Evolutionary conservation across 2,329 filamentous ascomycete species (phyloP), one percentile per base, ranked within the genome.

Genomic region (Fusarium globosum): DNA sequence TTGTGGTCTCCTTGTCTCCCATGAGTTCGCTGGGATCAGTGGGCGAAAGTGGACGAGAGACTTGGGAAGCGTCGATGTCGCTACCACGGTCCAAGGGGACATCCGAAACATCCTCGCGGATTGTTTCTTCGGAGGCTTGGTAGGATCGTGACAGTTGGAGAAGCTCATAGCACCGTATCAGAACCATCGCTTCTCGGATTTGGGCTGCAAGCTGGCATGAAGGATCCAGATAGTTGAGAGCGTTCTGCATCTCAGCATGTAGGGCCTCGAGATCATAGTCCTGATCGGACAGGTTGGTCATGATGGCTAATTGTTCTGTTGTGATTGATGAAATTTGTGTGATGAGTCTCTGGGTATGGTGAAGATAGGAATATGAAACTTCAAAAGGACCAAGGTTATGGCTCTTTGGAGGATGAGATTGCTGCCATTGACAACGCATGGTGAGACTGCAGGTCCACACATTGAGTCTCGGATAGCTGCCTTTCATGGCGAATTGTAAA

Each of bases 351-450:
- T 1, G 8, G 21, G 21, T 14, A 4, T n/a, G 39, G 39, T 41
- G 3, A 2, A 15, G 13, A 41, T 41, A 13, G 15, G 21, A 2
- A 8, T 41, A 12, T 8, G 8, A 14, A 39, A 7, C 2, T 1
- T 41, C 38, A 3, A 21, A 21, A 41, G 0, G 0, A 21, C 38
- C 0, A 20, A 6, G 21, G 4, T 20, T 7, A 1, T 21, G 4
- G 21, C 21, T 21, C 3, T 39, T 1, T 3, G 14, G 39, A 41
- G 13, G 39, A 41, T n/a, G 8, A 41, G 13, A 21, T 6, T 14
- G 7, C 7, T 41, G 13, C 2, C 13, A n/a, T 41, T 9, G 13
- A 4, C 13, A n/a, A 41, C 8, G 6, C 21, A n/a, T 15, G 8
- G 0, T n/a, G 38, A 41, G 20, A 21, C 6, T 14, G 12, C 7